Base-by-base conservation (phyloP, 495 filamentous ascomycete species). In the Cryomyces minteri region DNA sequence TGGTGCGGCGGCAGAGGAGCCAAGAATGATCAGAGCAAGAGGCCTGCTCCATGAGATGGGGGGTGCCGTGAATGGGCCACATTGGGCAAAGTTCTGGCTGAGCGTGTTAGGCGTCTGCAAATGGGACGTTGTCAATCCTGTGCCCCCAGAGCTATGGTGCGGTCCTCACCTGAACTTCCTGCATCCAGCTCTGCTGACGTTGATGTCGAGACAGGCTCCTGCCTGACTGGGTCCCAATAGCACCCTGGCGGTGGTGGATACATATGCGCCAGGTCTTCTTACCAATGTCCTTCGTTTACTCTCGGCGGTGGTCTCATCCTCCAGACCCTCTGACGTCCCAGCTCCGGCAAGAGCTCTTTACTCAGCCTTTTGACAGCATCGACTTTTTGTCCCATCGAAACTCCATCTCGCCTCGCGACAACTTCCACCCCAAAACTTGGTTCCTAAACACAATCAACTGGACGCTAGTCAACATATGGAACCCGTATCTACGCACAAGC, bases 171-270 rank as follows among this genome's bases (percentile, higher is more conserved):
- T 42, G 41, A 25, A 25, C 18, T 25, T 25, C 18, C 1, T 25
- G 18, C 18, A 25, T 25, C 18, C 18, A 25, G 18, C 2, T 25
- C 18, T 25, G 18, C 18, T 25, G 18, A 25, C 18, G 18, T 25
- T 31, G n/a, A 37, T 6, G 7, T 8, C 11, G 29, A 2, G 7
- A 7, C 44, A 77, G 73, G 73, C 73, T 95, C 29, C 67, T 98
- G 2, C 92, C 90, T 2, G 86, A 96, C 60, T 96, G 90, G 88
- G 75, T 88, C 10, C 92, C 90, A 1, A 73, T 96, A 52, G 79
- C 84, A 7, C 90, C 92, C 0, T 96, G 92, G 90, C 70, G 86
- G 40, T 98, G 90, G 90, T 98, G 90, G 90, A 85, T 94, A 50
- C 90, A 98, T 50, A 94, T 94, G 62, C 84, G 90, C 11, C 76